Evolutionary conservation across 2,329 filamentous ascomycete species (phyloP).

Genomic region (Penicillium sp.): DNA sequence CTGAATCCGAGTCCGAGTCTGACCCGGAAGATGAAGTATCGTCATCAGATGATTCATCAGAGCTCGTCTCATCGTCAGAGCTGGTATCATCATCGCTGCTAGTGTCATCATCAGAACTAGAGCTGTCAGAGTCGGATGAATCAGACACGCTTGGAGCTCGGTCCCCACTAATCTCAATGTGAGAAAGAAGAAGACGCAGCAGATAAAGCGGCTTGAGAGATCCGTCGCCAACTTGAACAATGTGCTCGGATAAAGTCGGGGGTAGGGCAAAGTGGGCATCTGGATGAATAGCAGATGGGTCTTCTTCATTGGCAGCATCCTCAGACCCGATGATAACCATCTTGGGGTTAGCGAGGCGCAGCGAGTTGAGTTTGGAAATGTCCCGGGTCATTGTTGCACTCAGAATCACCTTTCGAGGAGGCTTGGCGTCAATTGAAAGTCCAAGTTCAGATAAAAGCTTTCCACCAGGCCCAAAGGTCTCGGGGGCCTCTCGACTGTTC

Average conservation of each 20-base stretch:
- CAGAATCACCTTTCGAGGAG: conserved; percentile 75
- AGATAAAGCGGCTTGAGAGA: conserved; percentile 79
- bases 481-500: conserved; percentile 53
- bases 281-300: conserved; percentile 18
- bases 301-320: conserved; percentile 19
- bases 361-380: conserved; percentile 70
- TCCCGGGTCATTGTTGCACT: conserved; percentile 92
- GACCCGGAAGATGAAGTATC: conserved; percentile 28
- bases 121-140: conserved; percentile 17
- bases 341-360: conserved; percentile 70
- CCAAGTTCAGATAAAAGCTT: conserved; percentile 35
- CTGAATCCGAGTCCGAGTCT: conserved; percentile 26
- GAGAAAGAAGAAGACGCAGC: conserved; percentile 64
- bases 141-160: conserved; percentile 1
- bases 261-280: conserved; percentile 59
- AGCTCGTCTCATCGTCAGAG: conserved; percentile 27
- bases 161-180: conserved; percentile 29
- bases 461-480: conserved; percentile 45
- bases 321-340: conserved; percentile 70
- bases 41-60: conserved; percentile 34
- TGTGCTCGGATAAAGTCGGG: conserved; percentile 60
- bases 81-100: conserved; percentile 35
- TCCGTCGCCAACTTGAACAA: conserved; percentile 65
- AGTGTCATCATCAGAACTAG: conserved; percentile 19
- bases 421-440: conserved; percentile 38